Evolutionary conservation across 2,329 filamentous ascomycete genomes (phyloP).

Genomic region (Paracoccidioides lutzii): DNA sequence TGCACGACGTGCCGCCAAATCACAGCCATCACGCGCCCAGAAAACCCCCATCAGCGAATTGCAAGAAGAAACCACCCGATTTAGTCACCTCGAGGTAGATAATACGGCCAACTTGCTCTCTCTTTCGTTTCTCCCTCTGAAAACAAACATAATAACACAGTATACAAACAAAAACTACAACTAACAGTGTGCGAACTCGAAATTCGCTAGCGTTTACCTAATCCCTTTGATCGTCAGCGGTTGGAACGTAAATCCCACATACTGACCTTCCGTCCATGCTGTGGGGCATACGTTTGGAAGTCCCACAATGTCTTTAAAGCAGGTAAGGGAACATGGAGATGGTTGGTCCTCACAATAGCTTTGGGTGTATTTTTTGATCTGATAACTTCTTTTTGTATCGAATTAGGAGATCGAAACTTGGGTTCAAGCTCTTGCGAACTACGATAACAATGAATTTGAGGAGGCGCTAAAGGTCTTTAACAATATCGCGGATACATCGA

Average conservation of each 20-base stretch:
- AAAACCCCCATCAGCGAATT: not conserved
- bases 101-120: not conserved
- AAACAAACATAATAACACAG: not conserved
- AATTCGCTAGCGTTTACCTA: not conserved
- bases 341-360: not conserved
- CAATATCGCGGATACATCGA: constrained; percentile 83
- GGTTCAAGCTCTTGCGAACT: constrained; percentile 79
- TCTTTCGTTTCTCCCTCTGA: not conserved
- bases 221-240: not conserved
- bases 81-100: not conserved
- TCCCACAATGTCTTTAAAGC: constrained; percentile 14
- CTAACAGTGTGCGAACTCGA: not conserved
- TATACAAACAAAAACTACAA: not conserved
- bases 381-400: not conserved
- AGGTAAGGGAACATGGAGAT: constrained; percentile 9
- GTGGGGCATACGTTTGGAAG: not conserved
- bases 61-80: not conserved
- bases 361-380: not conserved
- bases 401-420: constrained; percentile 93
- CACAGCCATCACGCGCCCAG: constrained; percentile 6
- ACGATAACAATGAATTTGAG: constrained; percentile 97
- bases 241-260: not conserved
- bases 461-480: constrained; percentile 74
- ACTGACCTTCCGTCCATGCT: not conserved
- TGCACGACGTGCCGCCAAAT: constrained; percentile 4